Conservation (phyloP, 495 filamentous ascomycete genomes). For the Annulohypoxylon maeteangense region DNA sequence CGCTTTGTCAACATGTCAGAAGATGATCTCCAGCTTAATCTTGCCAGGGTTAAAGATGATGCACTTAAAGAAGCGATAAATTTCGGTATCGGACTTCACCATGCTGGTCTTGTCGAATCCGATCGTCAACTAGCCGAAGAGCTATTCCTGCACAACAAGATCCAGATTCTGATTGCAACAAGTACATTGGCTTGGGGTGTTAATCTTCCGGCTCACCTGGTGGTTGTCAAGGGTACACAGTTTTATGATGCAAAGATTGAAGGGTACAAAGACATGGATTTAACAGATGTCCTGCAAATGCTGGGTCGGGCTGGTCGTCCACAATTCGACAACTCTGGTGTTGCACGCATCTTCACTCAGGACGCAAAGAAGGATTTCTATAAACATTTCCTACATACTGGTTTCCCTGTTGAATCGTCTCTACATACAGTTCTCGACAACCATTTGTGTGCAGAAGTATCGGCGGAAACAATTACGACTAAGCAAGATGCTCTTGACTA, state of each 20-base stretch:
- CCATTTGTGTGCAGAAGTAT: conserved; percentile 95
- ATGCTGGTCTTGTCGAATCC: conserved; percentile 94
- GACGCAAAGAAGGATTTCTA: conserved; percentile 99
- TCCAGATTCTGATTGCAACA: conserved; percentile 96
- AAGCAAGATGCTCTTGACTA: conserved; percentile 99
- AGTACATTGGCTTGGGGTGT: conserved; percentile 98
- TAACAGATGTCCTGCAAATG: conserved; percentile 99
- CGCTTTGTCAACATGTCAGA: conserved; percentile 94
- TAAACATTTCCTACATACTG: conserved; percentile 98
- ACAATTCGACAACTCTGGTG: conserved; percentile 95
- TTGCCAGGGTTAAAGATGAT: conserved; percentile 89
- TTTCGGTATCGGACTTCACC: conserved; percentile 97
- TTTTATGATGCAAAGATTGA: conserved; percentile 98
- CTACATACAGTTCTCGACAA: conserved; percentile 97
- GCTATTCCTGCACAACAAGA: conserved; percentile 96
- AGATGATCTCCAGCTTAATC: conserved; percentile 86
- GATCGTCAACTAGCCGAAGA: conserved; percentile 92
- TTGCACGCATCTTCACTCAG: conserved; percentile 96
- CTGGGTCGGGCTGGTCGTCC: conserved; percentile 93
- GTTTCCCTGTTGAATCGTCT: conserved; percentile 96
- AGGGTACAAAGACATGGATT: conserved; percentile 98
- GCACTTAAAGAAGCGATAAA: conserved; percentile 89
- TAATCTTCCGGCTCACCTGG: conserved; percentile 95
- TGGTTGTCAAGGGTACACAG: conserved; percentile 98
- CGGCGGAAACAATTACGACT: conserved; percentile 87